Evolutionary conservation across 257 asterid genomes (phyloP), one percentile per base, ranked within the genome.

Genomic region (Nicotiana tabacum): DNA sequence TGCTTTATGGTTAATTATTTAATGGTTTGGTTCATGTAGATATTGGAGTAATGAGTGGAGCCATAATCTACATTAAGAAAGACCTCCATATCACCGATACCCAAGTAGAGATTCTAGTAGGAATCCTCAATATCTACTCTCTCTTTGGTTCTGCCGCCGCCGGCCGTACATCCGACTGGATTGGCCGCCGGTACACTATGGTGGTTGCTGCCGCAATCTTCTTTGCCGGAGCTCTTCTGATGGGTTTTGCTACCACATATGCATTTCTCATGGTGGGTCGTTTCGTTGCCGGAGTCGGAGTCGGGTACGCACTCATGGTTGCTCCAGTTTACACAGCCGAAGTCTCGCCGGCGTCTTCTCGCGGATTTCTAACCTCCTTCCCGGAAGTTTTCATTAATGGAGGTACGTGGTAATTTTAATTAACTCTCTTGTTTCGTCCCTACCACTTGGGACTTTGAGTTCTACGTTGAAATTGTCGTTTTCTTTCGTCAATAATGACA

Each of bases 11-110:
- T 6, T 7, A 6, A 43, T 43, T 16, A 66, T 66, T 15, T 24
- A 43, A 12, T 3, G 5, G 7, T 35, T 69, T 65, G 61, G 32
- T 80, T 21, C 65, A 81, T 85, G 91, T 90, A 95, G 99, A 95
- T 85, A 92, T 95, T 24, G 99, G 99, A 82, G 99, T 95, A 57
- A 95, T 95, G 96, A 95, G 98, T 80, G 99, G 99, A 24, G 99
- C 99, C 60, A 88, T 87, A 66, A 82, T 95, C 56, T 95, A 89
- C 88, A 93, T 95, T 39, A 29, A 69, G 66, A 84, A 33, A 1
- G 91, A 91, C 37, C 85, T 95, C 4, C 0, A 48, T 0, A 83
- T 93, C 51, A 88, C 46, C 46, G 82, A 86, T 64, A 62, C 27
- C 0, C 88, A 95, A 84, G 87, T 88, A 6, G 96, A 94, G 83